These are phyloP conservation scores for Skeletonema costatum DNA, from an alignment of 108 stramenopile species.

Conservation along the genomic window DNA sequence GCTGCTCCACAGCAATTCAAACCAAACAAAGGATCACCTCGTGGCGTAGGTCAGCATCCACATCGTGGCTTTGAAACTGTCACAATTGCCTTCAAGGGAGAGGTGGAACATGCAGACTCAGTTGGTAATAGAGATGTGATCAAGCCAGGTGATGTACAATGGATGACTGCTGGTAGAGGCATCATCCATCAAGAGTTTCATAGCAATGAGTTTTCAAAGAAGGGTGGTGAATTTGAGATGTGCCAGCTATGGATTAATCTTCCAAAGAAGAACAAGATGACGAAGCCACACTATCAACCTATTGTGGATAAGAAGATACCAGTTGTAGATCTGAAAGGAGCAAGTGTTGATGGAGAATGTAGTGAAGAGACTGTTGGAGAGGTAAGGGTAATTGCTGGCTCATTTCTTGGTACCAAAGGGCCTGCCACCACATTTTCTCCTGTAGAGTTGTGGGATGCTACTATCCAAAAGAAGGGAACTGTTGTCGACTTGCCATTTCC, in stretches of 20 bases:
- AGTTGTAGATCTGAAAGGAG: conserved; percentile 47
- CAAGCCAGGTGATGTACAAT: conserved; percentile 87
- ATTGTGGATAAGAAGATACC: conserved; percentile 73
- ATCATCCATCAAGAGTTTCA: conserved; percentile 93
- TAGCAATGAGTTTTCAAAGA: conserved; percentile 57
- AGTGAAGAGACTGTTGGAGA: conserved; percentile 31
- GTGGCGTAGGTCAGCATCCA: conserved; percentile 86
- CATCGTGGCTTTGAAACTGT: conserved; percentile 93
- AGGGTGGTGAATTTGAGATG: conserved; percentile 82
- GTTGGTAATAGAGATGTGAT: conserved; percentile 77
- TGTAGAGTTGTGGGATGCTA: conserved; percentile 84
- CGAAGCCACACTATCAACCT: conserved; percentile 78
- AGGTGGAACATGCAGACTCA: conserved; percentile 89
- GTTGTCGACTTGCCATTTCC: conserved; percentile 72
- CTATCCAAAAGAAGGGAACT: conserved; percentile 40
- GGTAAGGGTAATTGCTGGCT: conserved; percentile 82
- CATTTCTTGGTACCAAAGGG: conserved; percentile 60
- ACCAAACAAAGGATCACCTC: conserved; percentile 33
- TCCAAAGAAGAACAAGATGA: conserved; percentile 84
- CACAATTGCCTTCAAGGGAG: conserved; percentile 90
- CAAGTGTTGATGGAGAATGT: conserved; percentile 13
- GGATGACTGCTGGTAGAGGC: conserved; percentile 95
- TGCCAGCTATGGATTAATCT: conserved; percentile 93
- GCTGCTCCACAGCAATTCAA: conserved; percentile 70
- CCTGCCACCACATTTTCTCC: conserved; percentile 80